phyloP scores from a whole-genome alignment of 2,329 filamentous ascomycete genomes.

The Colletotrichum horii region DNA sequence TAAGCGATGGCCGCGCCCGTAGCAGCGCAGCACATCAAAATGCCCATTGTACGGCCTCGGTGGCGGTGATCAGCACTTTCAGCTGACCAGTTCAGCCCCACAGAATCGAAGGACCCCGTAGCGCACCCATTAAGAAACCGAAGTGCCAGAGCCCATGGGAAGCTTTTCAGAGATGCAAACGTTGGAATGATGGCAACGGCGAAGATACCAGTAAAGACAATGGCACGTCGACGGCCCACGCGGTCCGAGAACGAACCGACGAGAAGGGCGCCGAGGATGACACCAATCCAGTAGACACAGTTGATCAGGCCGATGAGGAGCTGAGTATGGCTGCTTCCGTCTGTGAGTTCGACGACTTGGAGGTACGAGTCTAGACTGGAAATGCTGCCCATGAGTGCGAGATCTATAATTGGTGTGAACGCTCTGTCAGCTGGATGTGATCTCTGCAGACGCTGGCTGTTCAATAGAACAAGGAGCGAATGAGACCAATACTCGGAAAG shows the following conservation, averaged over 20 bases:
- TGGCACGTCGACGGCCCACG: neutral
- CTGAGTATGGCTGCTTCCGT: neutral
- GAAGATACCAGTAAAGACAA: neutral
- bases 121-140: neutral
- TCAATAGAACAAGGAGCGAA: neutral
- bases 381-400: neutral
- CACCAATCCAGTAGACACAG: neutral
- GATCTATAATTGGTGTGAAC: neutral
- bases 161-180: neutral
- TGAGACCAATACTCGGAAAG: neutral
- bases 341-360: neutral
- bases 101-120: neutral
- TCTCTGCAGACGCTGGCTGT: neutral
- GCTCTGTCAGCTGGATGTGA: neutral
- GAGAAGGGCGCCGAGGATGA: neutral
- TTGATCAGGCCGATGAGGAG: neutral
- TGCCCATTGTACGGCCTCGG: neutral
- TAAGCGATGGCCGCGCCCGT: neutral
- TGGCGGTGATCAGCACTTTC: neutral
- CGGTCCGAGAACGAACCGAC: neutral
- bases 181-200: neutral
- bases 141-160: neutral
- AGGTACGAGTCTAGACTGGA: neutral
- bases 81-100: neutral
- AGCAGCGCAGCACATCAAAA: neutral